Evolutionary conservation across 345 rosid species (phyloP), one percentile per base, ranked within the genome.

Genomic region (Eucalyptus sp.): DNA sequence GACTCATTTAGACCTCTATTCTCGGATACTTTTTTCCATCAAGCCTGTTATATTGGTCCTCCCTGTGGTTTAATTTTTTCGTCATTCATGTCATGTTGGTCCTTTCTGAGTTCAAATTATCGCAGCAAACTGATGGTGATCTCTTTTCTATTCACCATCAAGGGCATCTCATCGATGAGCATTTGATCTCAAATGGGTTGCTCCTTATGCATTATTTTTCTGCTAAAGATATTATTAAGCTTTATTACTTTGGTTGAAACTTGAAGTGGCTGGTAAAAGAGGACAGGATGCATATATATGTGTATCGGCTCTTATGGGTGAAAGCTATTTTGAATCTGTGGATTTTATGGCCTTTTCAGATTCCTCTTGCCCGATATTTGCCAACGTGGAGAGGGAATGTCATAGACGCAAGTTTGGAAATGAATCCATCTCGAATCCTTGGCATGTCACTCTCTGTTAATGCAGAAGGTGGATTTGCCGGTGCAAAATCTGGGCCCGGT

Each of bases 311-410:
- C 48, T 18, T 20, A 10, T 76, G 83, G 4, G 27, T 18, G 48
- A 76, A 76, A 37, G 27, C 29, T 76, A 33, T 76, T 76, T 37
- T 76, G 83, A 76, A 76, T 76, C 29, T 43, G 13, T 76, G 44
- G 15, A 86, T 50, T 27, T 66, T 6, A 10, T 89, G 76, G 11
- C 81, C 27, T 60, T 88, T 91, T 24, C 96, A 96, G 99, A 95
- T 96, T 89, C 99, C 99, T 52, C 93, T 96, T 31, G 92, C 93
- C 64, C 93, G 91, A 80, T 97, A 95, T 89, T 90, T 96, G 89
- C 98, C 99, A 89, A 96, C 99, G 86, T 96, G 99, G 99, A 96
- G 96, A 94, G 99, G 99, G 86, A 95, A 95, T 29, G 96, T 96
- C 46, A 97, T 96, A 88, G 97, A 97, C 91, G 97, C 93, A 46